A percentile compares a stretch with the other conserved stretches of the same genome.
phyloP scores from a whole-genome alignment of 371 early-diverging fungal genomes.

The Chytridiales sp. region DNA sequence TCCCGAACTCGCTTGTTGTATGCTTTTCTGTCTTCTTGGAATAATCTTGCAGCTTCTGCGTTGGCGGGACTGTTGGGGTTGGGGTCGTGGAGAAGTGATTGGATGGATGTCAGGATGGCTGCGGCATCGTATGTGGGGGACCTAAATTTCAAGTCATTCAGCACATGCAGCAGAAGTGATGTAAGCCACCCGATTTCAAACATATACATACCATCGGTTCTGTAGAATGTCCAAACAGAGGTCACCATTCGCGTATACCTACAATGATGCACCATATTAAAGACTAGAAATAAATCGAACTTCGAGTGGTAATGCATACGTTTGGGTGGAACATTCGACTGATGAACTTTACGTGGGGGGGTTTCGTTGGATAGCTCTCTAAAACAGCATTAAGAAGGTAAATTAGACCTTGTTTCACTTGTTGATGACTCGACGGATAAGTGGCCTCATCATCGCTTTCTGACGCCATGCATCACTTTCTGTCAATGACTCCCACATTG shows the following conservation, averaged over 20 bases:
- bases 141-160: conserved; percentile 36
- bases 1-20: conserved; percentile 93
- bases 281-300: background rate
- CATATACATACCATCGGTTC: conserved; percentile 75
- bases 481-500: no score
- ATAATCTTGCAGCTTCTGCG: conserved; percentile 95
- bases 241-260: conserved; percentile 92
- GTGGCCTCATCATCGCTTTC: no score
- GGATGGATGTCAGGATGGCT: conserved; percentile 95
- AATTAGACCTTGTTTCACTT: no score
- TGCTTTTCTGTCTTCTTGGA: conserved; percentile 87
- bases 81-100: conserved; percentile 97
- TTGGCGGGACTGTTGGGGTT: conserved; percentile 98
- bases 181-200: background rate
- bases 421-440: no score
- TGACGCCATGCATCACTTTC: no score
- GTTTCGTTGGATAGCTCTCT: conserved; percentile 98
- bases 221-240: conserved; percentile 98
- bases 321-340: conserved; percentile 99
- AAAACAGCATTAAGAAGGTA: no score
- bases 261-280: no score
- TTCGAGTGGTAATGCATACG: conserved; percentile 47
- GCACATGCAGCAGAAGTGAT: background rate
- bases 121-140: conserved; percentile 96
- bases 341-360: conserved; percentile 96